A percentile compares a stretch with the other conserved stretches of the same genome.
Conservation (phyloP, 139 green algal species). For the Closterium sp. region DNA sequence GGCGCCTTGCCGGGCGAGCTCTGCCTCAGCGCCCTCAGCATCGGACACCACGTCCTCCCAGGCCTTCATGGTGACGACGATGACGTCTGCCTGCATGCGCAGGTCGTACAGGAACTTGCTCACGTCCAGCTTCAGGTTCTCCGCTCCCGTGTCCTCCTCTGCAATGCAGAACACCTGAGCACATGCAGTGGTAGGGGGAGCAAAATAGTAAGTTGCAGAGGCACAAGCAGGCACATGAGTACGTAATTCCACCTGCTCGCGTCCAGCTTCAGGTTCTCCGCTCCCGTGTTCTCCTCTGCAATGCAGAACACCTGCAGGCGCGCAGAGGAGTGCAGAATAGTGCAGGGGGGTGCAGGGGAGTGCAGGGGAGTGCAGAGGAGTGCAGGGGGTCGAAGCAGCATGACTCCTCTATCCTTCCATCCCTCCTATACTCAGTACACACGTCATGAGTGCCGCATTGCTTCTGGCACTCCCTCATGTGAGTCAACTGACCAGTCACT, state of each 20-base stretch:
- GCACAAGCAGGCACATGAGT: too few species aligned
- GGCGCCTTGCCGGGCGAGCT: constrained; percentile 25
- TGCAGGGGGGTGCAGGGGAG: too few species aligned
- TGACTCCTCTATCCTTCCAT: too few species aligned
- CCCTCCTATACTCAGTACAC: too few species aligned
- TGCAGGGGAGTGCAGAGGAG: too few species aligned
- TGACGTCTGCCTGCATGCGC: constrained; percentile 52
- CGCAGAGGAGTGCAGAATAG: not conserved
- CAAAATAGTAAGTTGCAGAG: too few species aligned
- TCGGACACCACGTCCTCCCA: constrained; percentile 46
- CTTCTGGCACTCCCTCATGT: too few species aligned
- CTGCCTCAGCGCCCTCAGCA: constrained; percentile 20
- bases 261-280: constrained; percentile 39
- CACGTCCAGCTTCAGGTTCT: constrained; percentile 49
- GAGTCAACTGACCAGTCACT: too few species aligned
- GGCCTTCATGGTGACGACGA: constrained; percentile 50
- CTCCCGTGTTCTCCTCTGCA: constrained; percentile 33
- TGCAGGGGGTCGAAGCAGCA: too few species aligned
- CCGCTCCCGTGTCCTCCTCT: constrained; percentile 42
- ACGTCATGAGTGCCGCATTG: too few species aligned
- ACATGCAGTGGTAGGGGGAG: too few species aligned
- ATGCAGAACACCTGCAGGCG: constrained; percentile 45
- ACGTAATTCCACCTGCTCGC: constrained; percentile 43
- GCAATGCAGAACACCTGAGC: constrained; percentile 53
- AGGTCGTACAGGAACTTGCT: constrained; percentile 57